Percentiles rank a stretch among this genome's conserved stretches.
phyloP scores from a whole-genome alignment of 2,329 filamentous ascomycete genomes.

The Alternaria angustiovoidea region DNA sequence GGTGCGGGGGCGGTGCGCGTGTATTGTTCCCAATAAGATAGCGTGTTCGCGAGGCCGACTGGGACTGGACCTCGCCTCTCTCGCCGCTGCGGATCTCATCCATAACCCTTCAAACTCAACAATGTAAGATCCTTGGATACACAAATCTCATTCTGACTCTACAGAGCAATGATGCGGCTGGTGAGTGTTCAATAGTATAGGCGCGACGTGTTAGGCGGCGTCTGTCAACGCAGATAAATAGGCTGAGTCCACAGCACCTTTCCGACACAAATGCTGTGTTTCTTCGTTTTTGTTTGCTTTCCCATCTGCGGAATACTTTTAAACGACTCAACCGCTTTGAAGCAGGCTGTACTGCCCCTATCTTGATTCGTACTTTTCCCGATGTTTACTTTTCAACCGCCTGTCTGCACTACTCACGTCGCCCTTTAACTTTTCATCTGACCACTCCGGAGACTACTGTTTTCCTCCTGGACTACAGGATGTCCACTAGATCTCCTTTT shows the following conservation, averaged over 20 bases:
- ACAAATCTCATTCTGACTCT: not conserved
- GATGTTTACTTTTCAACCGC: constrained; percentile 2
- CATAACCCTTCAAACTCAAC: constrained; percentile 2
- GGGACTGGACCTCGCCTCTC: constrained; percentile 5
- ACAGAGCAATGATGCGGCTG: not conserved
- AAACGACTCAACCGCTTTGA: constrained; percentile 9
- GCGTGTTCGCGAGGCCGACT: constrained; percentile 7
- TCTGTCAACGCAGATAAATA: constrained; percentile 7
- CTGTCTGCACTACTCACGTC: not conserved
- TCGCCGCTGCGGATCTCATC: not conserved
- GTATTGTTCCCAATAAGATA: constrained; percentile 16
- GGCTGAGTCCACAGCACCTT: constrained; percentile 18
- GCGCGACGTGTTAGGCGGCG: constrained; percentile 13
- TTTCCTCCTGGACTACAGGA: constrained; percentile 4
- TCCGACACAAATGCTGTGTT: constrained; percentile 23
- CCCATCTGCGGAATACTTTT: constrained; percentile 12
- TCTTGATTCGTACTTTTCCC: not conserved
- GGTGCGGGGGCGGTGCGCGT: constrained; percentile 10
- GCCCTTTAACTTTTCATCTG: constrained; percentile 1
- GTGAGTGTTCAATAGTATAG: constrained; percentile 14
- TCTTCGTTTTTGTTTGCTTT: constrained; percentile 20
- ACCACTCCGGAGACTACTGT: constrained; percentile 2
- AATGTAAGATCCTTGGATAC: constrained; percentile 1
- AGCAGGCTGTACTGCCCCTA: constrained; percentile 14
- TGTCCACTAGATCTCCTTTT: constrained; percentile 12